Conservation (phyloP, 352 stramenopile genomes). For the Thraustochytrium striatum region DNA sequence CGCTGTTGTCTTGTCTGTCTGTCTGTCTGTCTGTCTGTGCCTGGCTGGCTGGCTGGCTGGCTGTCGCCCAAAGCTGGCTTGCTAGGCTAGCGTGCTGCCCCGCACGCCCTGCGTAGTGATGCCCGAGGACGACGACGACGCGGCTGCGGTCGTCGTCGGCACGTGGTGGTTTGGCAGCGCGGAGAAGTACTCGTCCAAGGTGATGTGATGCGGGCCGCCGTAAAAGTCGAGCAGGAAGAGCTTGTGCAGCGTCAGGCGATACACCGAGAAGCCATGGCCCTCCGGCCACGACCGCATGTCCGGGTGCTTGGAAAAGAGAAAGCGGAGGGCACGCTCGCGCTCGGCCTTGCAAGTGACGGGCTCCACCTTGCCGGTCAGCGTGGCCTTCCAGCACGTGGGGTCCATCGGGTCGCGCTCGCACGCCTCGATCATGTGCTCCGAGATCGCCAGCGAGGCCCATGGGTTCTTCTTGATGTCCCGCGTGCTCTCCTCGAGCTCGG, state of each 20-base stretch:
- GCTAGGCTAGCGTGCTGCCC: too few species aligned
- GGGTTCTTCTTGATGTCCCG: conserved; percentile 16
- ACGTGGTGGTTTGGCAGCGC: too few species aligned
- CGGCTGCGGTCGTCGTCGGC: too few species aligned
- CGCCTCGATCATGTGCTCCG: background rate
- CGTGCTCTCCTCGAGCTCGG: background rate
- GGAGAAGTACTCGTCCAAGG: conserved; percentile 19
- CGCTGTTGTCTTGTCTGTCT: too few species aligned
- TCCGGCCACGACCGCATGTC: conserved; percentile 38
- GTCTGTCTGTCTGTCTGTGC: too few species aligned
- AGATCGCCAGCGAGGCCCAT: conserved; percentile 32
- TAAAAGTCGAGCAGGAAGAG: conserved; percentile 45
- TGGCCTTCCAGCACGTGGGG: conserved; percentile 19
- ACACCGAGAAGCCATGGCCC: conserved; percentile 10
- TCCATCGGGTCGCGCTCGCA: background rate
- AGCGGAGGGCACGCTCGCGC: background rate
- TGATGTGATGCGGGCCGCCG: conserved; percentile 17
- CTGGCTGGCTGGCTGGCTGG: too few species aligned
- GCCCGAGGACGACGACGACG: too few species aligned
- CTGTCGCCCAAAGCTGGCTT: too few species aligned
- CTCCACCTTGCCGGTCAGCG: background rate
- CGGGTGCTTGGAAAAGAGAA: conserved; percentile 24
- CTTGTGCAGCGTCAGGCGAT: background rate
- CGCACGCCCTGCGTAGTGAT: too few species aligned
- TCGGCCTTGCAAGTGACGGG: background rate